Conservation (phyloP, 441 rosid species). For the Populus hybrid region DNA sequence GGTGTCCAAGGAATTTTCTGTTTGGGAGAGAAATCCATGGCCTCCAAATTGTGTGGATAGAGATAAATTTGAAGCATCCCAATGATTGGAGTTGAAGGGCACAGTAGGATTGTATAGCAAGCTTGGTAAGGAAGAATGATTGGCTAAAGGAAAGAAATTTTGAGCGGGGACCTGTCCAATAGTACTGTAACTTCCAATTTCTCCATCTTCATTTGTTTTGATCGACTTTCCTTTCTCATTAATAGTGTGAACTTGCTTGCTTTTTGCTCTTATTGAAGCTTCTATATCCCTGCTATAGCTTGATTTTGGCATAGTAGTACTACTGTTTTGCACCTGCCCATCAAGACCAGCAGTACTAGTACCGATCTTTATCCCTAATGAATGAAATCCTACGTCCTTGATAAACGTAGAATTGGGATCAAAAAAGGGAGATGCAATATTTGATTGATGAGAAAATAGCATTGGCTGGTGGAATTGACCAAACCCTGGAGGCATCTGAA, state of each 20-base stretch:
- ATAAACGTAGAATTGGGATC: constrained; percentile 27
- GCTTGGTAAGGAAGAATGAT: constrained; percentile 36
- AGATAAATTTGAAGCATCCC: constrained; percentile 69
- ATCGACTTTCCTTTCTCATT: constrained; percentile 69
- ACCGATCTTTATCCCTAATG: constrained; percentile 30
- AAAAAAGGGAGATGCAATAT: constrained; percentile 30
- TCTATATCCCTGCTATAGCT: constrained; percentile 42
- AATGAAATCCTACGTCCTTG: constrained; percentile 23
- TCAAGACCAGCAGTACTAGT: neutral
- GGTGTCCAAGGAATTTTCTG: constrained; percentile 22
- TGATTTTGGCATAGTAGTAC: constrained; percentile 2
- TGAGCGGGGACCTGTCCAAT: constrained; percentile 45
- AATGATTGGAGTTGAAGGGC: constrained; percentile 49
- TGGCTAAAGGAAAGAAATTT: constrained; percentile 40
- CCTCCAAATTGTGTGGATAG: constrained; percentile 57
- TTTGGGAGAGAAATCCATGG: constrained; percentile 44
- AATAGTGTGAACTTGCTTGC: constrained; percentile 24
- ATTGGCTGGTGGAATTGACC: constrained; percentile 49
- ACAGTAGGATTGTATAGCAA: constrained; percentile 32
- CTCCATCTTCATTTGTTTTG: constrained; percentile 27
- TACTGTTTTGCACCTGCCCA: constrained; percentile 8
- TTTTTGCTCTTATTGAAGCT: constrained; percentile 38
- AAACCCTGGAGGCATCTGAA: constrained; percentile 68
- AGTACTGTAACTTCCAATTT: constrained; percentile 25
- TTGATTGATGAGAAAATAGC: constrained; percentile 27